Evolutionary conservation across 805 yeast species (phyloP).

Genomic region (Helenozyma baotianmanensis): DNA sequence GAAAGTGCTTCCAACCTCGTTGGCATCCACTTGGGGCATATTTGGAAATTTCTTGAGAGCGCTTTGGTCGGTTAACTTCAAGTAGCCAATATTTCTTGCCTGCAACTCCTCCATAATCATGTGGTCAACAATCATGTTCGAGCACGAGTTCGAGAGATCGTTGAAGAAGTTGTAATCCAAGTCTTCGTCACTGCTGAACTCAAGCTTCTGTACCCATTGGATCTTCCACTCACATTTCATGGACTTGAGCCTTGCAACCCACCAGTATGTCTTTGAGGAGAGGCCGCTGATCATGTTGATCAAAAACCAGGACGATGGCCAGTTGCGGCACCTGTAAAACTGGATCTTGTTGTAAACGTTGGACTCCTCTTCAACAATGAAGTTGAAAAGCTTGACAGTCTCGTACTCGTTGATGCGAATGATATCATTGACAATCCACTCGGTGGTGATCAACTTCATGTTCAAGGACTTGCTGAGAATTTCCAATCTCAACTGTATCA

Average conservation of each 20-base stretch:
- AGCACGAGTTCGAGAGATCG: slow-evolving; percentile 38
- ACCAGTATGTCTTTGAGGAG: slow-evolving; percentile 41
- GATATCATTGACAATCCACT: slow-evolving; percentile 62
- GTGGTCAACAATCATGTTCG: slow-evolving; percentile 47
- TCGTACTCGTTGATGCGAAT: slow-evolving; percentile 49
- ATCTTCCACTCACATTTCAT: slow-evolving; percentile 51
- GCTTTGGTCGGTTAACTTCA: slow-evolving; percentile 10
- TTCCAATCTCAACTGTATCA: slow-evolving; percentile 47
- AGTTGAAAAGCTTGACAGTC: slow-evolving; percentile 34
- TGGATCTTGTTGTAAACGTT: slow-evolving; percentile 17
- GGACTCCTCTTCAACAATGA: slow-evolving; percentile 21
- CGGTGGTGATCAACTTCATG: slow-evolving; percentile 56
- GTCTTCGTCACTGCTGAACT: slow-evolving; percentile 10
- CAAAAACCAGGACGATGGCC: slow-evolving; percentile 58
- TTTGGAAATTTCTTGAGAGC: background rate
- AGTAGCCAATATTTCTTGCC: slow-evolving; percentile 32
- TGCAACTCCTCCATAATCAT: slow-evolving; percentile 49
- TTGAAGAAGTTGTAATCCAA: slow-evolving; percentile 32
- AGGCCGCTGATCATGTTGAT: slow-evolving; percentile 36
- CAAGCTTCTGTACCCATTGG: slow-evolving; percentile 43
- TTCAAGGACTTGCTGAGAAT: slow-evolving; percentile 48
- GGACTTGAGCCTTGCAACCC: slow-evolving; percentile 49
- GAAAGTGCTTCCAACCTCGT: background rate
- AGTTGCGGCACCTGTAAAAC: slow-evolving; percentile 46
- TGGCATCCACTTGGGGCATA: background rate